phyloP scores from a whole-genome alignment of 768 basidiomycete species.

The Phaffia tasmanica region DNA sequence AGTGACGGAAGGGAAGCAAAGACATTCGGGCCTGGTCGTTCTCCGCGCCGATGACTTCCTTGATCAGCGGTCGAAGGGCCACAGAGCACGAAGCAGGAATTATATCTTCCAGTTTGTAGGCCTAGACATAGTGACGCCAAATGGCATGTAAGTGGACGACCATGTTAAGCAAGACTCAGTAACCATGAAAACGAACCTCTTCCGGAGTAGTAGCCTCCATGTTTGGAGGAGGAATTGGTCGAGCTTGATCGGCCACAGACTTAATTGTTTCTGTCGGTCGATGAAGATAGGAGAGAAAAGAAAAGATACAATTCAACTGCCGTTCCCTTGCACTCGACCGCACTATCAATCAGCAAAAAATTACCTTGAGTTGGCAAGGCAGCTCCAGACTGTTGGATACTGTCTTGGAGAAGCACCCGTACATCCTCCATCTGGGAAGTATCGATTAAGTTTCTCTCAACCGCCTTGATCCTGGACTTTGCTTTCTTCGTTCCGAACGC shows the following conservation, averaged over 20 bases:
- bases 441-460: conserved; percentile 82
- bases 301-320: background rate
- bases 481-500: conserved; percentile 94
- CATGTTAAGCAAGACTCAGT: background rate
- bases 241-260: conserved; percentile 37
- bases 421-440: conserved; percentile 76
- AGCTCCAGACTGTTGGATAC: conserved; percentile 62
- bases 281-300: conserved; percentile 4
- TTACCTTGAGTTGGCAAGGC: conserved; percentile 59
- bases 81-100: conserved; percentile 58
- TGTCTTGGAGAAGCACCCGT: conserved; percentile 65
- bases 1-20: conserved; percentile 24
- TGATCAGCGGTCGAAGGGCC: conserved; percentile 35
- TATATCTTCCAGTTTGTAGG: conserved; percentile 49
- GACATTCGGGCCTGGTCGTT: conserved; percentile 45
- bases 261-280: conserved; percentile 17
- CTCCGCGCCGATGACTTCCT: conserved; percentile 39
- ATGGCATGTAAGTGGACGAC: conserved; percentile 9
- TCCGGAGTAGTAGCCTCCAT: conserved; percentile 54
- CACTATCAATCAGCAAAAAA: conserved; percentile 28
- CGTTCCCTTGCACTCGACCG: background rate
- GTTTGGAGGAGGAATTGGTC: conserved; percentile 68
- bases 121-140: background rate
- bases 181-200: conserved; percentile 40
- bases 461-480: conserved; percentile 67